phyloP scores from a whole-genome alignment of 2,329 filamentous ascomycete genomes.

The Aspergillus niger region DNA sequence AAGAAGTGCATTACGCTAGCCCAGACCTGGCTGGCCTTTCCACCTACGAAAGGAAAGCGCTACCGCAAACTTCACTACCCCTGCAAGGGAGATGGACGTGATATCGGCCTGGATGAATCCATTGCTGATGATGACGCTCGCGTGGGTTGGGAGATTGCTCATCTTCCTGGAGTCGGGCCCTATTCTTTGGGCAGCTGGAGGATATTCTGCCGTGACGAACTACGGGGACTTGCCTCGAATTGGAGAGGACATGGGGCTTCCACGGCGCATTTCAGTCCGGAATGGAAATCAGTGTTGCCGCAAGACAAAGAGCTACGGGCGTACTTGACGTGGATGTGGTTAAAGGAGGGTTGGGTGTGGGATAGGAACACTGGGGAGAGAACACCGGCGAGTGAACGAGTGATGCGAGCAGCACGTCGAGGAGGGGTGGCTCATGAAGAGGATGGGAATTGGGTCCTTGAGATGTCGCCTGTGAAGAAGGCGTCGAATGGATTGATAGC shows the following conservation, averaged over 20 bases:
- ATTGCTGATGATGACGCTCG: constrained; percentile 53
- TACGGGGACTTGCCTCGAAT: constrained; percentile 66
- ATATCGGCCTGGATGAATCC: constrained; percentile 51
- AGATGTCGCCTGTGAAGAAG: constrained; percentile 37
- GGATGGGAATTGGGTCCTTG: constrained; percentile 42
- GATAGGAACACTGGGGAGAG: constrained; percentile 66
- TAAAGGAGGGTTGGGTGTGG: constrained; percentile 82
- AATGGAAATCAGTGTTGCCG: constrained; percentile 86
- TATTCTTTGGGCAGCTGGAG: constrained; percentile 91
- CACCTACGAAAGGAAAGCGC: constrained; percentile 61
- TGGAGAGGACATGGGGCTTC: constrained; percentile 63
- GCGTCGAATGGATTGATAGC: constrained; percentile 28
- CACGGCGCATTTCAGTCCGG: constrained; percentile 66
- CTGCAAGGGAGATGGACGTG: constrained; percentile 49
- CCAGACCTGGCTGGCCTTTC: constrained; percentile 64
- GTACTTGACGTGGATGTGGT: constrained; percentile 88
- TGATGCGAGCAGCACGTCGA: constrained; percentile 39
- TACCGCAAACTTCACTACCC: constrained; percentile 62
- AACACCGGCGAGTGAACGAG: constrained; percentile 42
- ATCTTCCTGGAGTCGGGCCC: constrained; percentile 73
- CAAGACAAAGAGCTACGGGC: constrained; percentile 86
- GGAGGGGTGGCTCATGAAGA: constrained; percentile 48
- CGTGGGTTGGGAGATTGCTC: constrained; percentile 78
- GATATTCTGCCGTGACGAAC: constrained; percentile 83
- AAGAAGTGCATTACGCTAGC: constrained; percentile 70